Percentiles rank a stretch among this genome's conserved stretches.
These are phyloP conservation scores for Madurella fahalii DNA, from an alignment of 2,329 filamentous ascomycete genomes.

Conservation along the genomic window DNA sequence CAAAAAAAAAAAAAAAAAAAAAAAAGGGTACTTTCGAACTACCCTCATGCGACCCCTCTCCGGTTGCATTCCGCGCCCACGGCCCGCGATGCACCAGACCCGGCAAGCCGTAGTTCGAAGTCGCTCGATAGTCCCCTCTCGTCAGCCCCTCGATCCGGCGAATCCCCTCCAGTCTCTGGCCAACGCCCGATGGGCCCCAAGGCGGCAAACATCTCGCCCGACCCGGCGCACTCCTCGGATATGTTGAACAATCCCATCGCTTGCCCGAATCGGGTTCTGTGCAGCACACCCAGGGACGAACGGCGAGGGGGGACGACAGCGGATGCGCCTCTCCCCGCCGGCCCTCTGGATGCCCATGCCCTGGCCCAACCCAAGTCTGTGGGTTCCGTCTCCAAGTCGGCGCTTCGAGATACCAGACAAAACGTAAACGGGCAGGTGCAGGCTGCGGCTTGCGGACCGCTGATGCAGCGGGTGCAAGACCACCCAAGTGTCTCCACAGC, in stretches of 20 bases:
- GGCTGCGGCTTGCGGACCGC: too few relatives aligned
- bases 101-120: constrained; percentile 7
- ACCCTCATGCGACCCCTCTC: constrained; percentile 18
- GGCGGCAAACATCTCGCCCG: constrained; percentile 12
- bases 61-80: too few relatives aligned
- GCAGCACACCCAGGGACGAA: background rate
- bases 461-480: too few relatives aligned
- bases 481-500: too few relatives aligned
- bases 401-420: constrained; percentile 13
- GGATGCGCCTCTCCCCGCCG: background rate
- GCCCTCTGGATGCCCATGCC: background rate
- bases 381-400: constrained; percentile 15
- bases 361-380: background rate
- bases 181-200: constrained; percentile 1
- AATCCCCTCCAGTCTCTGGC: background rate
- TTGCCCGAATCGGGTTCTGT: background rate
- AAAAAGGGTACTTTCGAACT: constrained; percentile 21
- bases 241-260: background rate
- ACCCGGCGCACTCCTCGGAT: constrained; percentile 1
- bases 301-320: background rate
- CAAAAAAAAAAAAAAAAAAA: background rate
- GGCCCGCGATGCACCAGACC: background rate
- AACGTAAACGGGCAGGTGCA: background rate
- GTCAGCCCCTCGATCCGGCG: constrained; percentile 1
- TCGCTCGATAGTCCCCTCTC: constrained; percentile 1